phyloP scores from a whole-genome alignment of 192 early-diverging fungal species.

The Coemansia sp. region DNA sequence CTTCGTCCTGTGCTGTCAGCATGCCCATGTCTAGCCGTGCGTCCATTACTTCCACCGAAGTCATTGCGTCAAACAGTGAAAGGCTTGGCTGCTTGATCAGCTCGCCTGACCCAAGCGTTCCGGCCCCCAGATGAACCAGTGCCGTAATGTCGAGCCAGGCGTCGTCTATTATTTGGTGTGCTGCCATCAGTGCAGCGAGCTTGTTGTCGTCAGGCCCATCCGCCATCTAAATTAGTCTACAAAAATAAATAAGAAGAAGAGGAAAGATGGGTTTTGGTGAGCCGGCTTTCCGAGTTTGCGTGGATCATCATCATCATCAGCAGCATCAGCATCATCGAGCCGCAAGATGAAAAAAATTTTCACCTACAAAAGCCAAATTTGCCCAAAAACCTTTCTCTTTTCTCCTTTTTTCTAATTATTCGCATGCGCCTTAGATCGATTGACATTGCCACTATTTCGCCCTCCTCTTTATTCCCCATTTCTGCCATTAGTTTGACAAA shows the following conservation, averaged over 20 bases:
- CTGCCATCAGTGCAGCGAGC: no score
- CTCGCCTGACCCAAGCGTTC: constrained; percentile 24
- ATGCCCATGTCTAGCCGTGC: constrained; percentile 50
- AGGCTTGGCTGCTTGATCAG: constrained; percentile 18
- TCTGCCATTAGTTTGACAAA: no score
- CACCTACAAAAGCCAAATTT: no score
- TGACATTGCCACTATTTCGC: constrained; percentile 41
- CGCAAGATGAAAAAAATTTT: no score
- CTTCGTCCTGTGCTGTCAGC: constrained; percentile 15
- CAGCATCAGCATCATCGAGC: no score
- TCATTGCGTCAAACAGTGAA: constrained; percentile 35
- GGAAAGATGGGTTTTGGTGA: no score
- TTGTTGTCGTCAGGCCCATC: not conserved
- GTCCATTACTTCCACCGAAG: constrained; percentile 44
- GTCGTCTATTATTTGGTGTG: no score
- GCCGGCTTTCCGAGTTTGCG: no score
- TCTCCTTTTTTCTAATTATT: no score
- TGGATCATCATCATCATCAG: no score
- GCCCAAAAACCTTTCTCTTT: not conserved
- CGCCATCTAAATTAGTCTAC: not conserved
- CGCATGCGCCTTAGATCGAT: constrained; percentile 52
- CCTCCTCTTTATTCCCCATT: not conserved
- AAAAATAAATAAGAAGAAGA: not conserved
- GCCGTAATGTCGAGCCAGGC: constrained; percentile 40
- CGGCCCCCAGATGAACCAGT: constrained; percentile 6